Percentiles rank a stretch among this genome's conserved stretches.
phyloP scores from a whole-genome alignment of 2,329 filamentous ascomycete species.

The Sclerotiophoma versabilis region DNA sequence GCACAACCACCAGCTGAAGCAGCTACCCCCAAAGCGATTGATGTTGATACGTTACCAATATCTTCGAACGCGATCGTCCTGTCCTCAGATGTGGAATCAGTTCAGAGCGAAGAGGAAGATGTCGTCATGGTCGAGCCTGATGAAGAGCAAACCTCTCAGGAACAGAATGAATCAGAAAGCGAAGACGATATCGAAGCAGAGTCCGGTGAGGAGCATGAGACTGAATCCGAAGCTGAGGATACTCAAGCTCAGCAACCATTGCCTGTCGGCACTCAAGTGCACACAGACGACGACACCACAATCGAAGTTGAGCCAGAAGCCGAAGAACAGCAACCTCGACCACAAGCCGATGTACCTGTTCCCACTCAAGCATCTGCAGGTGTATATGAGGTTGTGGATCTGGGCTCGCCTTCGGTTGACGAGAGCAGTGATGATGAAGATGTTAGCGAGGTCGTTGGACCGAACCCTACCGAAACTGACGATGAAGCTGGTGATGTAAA shows the following conservation, averaged over 20 bases:
- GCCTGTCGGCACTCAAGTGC: background rate
- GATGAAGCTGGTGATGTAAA: background rate
- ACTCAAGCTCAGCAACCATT: background rate
- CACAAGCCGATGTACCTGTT: background rate
- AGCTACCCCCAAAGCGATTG: background rate
- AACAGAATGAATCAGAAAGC: background rate
- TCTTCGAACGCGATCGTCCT: background rate
- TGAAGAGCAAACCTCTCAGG: background rate
- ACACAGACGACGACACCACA: background rate
- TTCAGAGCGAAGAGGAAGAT: background rate
- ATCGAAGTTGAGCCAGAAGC: background rate
- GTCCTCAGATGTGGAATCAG: slow-evolving; percentile 4
- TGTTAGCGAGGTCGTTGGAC: too few relatives aligned
- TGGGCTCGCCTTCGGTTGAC: slow-evolving; percentile 27
- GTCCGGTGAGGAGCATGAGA: background rate
- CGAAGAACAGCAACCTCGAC: background rate
- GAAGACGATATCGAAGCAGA: background rate
- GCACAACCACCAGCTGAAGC: background rate
- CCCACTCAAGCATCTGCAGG: slow-evolving; percentile 12
- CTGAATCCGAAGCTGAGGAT: background rate
- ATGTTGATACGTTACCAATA: background rate
- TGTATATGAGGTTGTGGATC: slow-evolving; percentile 30
- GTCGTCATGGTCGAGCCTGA: background rate
- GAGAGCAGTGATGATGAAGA: slow-evolving; percentile 1
- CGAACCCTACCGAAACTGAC: background rate